phyloP scores from a whole-genome alignment of 257 asterid genomes.

The Buddleja alternifolia region DNA sequence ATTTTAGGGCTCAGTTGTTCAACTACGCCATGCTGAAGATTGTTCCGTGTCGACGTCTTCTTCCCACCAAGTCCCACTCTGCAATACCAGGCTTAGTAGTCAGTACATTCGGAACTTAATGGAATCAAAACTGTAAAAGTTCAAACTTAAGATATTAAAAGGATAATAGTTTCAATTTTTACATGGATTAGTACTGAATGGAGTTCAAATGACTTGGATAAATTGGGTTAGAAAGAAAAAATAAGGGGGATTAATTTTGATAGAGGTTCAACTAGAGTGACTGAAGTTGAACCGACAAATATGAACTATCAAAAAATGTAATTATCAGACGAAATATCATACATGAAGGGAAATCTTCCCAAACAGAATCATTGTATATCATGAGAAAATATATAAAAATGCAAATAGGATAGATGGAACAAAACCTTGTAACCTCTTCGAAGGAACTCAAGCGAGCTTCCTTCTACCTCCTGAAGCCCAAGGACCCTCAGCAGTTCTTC shows the following conservation, averaged over 20 bases:
- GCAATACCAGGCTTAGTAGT: slow-evolving; percentile 30
- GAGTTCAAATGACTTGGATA: too few species aligned
- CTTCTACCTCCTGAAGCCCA: slow-evolving; percentile 86
- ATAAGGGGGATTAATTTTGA: too few species aligned
- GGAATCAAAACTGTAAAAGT: not conserved
- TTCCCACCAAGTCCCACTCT: slow-evolving; percentile 98
- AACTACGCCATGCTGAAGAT: slow-evolving; percentile 93
- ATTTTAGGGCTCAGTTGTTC: slow-evolving; percentile 30
- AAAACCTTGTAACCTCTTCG: slow-evolving; percentile 95
- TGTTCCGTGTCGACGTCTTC: slow-evolving; percentile 69
- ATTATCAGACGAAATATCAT: too few species aligned
- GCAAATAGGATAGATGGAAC: slow-evolving; percentile 11
- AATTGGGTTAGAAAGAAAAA: too few species aligned
- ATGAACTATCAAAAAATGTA: too few species aligned
- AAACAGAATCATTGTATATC: too few species aligned
- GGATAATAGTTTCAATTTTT: too few species aligned
- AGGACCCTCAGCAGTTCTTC: slow-evolving; percentile 94
- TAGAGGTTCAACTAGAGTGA: too few species aligned
- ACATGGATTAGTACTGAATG: too few species aligned
- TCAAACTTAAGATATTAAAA: too few species aligned
- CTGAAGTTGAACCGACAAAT: too few species aligned
- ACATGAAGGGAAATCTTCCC: too few species aligned
- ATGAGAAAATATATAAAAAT: not conserved
- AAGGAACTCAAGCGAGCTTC: slow-evolving; percentile 97
- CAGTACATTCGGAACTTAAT: slow-evolving; percentile 1